A percentile compares a stretch with the other conserved stretches of the same genome.
These are phyloP conservation scores for Gryganskiella cystojenkinii DNA, from an alignment of 192 early-diverging fungal genomes.

Conservation along the genomic window DNA sequence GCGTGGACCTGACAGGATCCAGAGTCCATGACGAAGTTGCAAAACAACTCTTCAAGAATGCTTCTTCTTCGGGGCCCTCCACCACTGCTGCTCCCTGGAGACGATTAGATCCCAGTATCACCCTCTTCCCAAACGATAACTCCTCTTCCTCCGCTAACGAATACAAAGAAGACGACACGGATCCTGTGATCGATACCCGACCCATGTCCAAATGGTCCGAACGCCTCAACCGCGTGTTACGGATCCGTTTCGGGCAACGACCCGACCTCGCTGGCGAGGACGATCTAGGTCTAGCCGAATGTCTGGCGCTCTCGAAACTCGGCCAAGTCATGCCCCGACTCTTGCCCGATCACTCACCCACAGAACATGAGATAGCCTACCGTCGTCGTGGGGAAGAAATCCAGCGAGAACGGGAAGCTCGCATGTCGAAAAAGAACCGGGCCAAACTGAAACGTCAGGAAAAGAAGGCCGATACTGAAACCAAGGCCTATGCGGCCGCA, in stretches of 20 bases:
- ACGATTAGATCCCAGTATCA: not conserved
- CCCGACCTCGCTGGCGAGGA: slow-evolving; percentile 23
- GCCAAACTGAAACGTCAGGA: not conserved
- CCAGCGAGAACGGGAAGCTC: not conserved
- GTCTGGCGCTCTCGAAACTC: slow-evolving; percentile 29
- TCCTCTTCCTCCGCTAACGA: not conserved
- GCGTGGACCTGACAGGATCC: slow-evolving; percentile 30
- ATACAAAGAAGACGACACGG: slow-evolving; percentile 1
- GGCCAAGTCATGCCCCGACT: slow-evolving; percentile 11
- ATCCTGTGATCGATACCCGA: not conserved
- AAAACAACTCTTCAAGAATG: slow-evolving; percentile 7
- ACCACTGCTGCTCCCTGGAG: not conserved
- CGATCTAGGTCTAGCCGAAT: slow-evolving; percentile 29
- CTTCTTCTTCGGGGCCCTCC: not conserved
- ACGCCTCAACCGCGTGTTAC: slow-evolving; percentile 16
- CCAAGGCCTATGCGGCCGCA: not conserved
- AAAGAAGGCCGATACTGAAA: not conserved
- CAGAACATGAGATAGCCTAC: slow-evolving; percentile 1
- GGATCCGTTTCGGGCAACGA: slow-evolving; percentile 16
- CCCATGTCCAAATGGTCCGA: slow-evolving; percentile 36
- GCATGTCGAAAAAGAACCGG: not conserved
- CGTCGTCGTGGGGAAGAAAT: slow-evolving; percentile 2
- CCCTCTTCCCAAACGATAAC: not conserved
- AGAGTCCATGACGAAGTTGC: slow-evolving; percentile 9
- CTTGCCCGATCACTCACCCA: slow-evolving; percentile 1